Base-by-base conservation (phyloP, 23 red algal genomes). In the Chondrus crispus region DNA sequence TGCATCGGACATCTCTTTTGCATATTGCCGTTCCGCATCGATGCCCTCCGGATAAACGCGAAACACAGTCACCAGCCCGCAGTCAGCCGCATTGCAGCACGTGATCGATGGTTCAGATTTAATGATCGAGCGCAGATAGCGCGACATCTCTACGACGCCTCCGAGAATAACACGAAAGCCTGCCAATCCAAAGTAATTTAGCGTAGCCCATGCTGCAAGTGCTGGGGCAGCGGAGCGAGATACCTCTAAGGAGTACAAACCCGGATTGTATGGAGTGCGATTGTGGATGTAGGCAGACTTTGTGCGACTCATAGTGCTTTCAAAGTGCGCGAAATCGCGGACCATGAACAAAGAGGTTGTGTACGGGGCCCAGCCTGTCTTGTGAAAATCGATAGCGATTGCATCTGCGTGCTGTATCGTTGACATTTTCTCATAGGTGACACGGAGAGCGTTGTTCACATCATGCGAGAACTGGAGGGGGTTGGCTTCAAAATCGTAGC, bases 351-450 rank as follows among this genome's bases (percentile, higher is more conserved):
- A 20, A 39, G 38, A 53, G 87, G 52, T 68, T 16, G 62, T 90
- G 87, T 90, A 90, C 36, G 87, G 68, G 44, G 46, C 22, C 87
- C 87, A 90, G 20, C 87, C 87, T 1, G 87, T 90, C 47, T 90
- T 90, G 42, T 90, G 87, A 90, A 90, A 90, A 53, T 90, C 87
- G 35, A 90, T 79, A 3, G 52, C 71, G 5, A 90, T 46, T 1
- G 87, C 71, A 37, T 90, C 74, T 6, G 87, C 87, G 54, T 79
- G 80, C 60, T 62, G 11, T 35, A 90, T 53, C 22, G 36, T 60
- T 24, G 49, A 46, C 13, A 90, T 81, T 16, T 50, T 74, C 50
- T 90, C 68, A 42, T 80, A 80, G 73, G 78, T 90, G 37, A 51
- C 40, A 29, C 69, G 4, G 7, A 90, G 69, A n/a, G n/a, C 33